A percentile compares a stretch with the other conserved stretches of the same genome.
These are phyloP conservation scores for Lactarius evosmus DNA, from an alignment of 768 basidiomycete genomes.

Conservation along the genomic window DNA sequence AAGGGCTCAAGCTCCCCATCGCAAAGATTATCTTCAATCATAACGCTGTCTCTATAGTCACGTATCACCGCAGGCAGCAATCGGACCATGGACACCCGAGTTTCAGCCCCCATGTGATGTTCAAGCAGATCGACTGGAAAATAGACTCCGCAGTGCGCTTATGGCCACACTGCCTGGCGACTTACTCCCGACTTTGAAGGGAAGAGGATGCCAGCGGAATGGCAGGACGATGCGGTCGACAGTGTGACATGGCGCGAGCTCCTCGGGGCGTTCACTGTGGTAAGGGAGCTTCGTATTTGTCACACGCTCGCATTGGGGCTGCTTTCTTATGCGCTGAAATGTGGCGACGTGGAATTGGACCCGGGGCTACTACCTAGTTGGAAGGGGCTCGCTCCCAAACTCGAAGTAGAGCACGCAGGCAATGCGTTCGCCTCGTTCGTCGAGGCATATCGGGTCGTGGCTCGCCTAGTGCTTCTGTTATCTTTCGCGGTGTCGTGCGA, in stretches of 20 bases:
- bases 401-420: too few relatives aligned
- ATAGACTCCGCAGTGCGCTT: not conserved
- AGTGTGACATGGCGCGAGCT: not conserved
- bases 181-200: not conserved
- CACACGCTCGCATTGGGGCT: not conserved
- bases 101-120: not conserved
- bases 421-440: not conserved
- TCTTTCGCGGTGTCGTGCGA: too few relatives aligned
- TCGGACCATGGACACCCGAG: not conserved
- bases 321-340: not conserved
- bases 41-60: not conserved
- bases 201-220: not conserved
- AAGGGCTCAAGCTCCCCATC: too few relatives aligned
- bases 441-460: not conserved
- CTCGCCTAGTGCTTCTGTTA: not conserved
- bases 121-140: slow-evolving; percentile 7
- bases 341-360: not conserved
- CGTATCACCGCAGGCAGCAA: not conserved
- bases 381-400: not conserved
- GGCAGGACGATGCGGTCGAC: not conserved
- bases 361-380: not conserved
- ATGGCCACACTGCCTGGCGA: not conserved
- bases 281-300: not conserved
- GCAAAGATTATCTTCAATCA: too few relatives aligned
- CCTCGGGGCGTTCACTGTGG: not conserved